Conservation (phyloP, 352 stramenopile species). For the Phytophthora colocasiae region DNA sequence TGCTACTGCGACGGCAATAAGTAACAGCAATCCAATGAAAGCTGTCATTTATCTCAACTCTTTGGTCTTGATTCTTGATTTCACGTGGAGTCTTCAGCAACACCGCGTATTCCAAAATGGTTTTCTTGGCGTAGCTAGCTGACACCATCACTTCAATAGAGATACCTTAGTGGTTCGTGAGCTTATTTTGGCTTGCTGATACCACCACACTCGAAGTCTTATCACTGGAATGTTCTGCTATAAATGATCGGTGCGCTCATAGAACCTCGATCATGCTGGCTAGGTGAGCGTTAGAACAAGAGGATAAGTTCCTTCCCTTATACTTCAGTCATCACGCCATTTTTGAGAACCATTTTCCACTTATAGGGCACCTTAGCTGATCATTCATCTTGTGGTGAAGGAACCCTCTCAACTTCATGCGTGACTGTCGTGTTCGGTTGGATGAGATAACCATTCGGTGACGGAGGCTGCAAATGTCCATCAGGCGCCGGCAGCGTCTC, state of each 20-base stretch:
- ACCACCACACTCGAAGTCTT: constrained; percentile 34
- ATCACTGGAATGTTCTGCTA: constrained; percentile 24
- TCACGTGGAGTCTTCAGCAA: constrained; percentile 1
- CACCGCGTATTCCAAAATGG: constrained; percentile 27
- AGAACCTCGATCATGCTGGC: background rate
- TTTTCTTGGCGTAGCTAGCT: background rate
- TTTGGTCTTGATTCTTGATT: constrained; percentile 2
- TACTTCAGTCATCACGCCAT: background rate
- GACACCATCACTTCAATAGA: background rate
- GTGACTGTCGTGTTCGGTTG: constrained; percentile 13
- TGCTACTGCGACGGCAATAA: constrained; percentile 38
- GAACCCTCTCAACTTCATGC: constrained; percentile 8
- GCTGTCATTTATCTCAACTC: constrained; percentile 19
- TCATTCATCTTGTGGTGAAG: constrained; percentile 19
- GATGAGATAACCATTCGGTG: constrained; percentile 31
- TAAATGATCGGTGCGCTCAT: constrained; percentile 20
- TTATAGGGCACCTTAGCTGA: background rate
- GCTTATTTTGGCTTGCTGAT: constrained; percentile 27
- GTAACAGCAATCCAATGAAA: constrained; percentile 28
- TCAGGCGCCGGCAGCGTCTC: constrained; percentile 2
- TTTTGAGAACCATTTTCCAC: background rate
- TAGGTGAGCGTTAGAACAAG: background rate
- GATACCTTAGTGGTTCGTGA: constrained; percentile 12
- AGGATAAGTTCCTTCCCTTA: constrained; percentile 15
- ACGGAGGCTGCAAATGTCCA: constrained; percentile 13